These are phyloP conservation scores for Sugiyamaella sp. DNA, from an alignment of 1,139 yeast genomes.

Conservation along the genomic window DNA sequence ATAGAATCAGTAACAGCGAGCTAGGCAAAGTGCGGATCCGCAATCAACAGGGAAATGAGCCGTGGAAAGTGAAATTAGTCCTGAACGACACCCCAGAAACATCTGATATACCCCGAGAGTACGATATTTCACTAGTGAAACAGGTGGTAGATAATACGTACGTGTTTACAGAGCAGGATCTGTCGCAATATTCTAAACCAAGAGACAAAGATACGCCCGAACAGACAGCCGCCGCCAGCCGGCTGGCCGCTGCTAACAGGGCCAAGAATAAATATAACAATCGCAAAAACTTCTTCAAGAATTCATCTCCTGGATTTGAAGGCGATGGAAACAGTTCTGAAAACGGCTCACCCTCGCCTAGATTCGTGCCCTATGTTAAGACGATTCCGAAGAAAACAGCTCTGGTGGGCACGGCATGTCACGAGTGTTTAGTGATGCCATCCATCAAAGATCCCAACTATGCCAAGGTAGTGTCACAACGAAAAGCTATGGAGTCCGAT, in stretches of 20 bases:
- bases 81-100: conserved; percentile 47
- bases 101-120: conserved; percentile 73
- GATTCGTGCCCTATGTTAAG: conserved; percentile 37
- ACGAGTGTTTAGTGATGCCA: conserved; percentile 90
- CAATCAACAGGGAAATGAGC: conserved; percentile 45
- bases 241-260: conserved; percentile 21
- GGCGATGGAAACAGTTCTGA: conserved; percentile 28
- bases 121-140: conserved; percentile 76
- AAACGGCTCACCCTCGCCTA: not conserved
- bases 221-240: conserved; percentile 14
- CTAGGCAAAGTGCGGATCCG: conserved; percentile 81
- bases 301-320: conserved; percentile 4
- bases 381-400: conserved; percentile 66
- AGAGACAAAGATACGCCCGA: conserved; percentile 12
- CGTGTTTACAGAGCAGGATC: conserved; percentile 88
- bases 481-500: conserved; percentile 51
- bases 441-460: conserved; percentile 72
- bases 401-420: conserved; percentile 82
- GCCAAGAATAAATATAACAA: conserved; percentile 46
- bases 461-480: conserved; percentile 55
- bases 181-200: conserved; percentile 48
- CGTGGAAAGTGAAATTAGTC: conserved; percentile 43
- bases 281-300: conserved; percentile 39
- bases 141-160: conserved; percentile 78
- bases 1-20: conserved; percentile 63